phyloP scores from a whole-genome alignment of 2,329 filamentous ascomycete genomes.

The Ascosphaera apis region DNA sequence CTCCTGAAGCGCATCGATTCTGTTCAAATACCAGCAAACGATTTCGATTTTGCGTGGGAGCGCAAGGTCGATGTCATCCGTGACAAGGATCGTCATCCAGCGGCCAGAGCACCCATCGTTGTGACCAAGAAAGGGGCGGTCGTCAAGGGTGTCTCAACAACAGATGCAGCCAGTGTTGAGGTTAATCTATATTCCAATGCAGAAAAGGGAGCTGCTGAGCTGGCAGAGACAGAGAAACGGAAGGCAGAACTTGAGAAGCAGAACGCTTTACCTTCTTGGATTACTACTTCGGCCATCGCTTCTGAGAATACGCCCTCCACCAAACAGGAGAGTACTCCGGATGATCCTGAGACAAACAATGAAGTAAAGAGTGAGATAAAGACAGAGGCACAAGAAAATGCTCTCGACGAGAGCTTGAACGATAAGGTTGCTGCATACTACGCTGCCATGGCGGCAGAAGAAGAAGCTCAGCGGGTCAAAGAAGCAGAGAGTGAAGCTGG shows the following conservation, averaged over 20 bases:
- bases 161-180: conserved; percentile 21
- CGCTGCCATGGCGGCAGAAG: conserved; percentile 21
- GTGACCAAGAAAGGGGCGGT: conserved; percentile 18
- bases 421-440: conserved; percentile 25
- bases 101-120: conserved; percentile 17
- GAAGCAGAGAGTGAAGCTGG: conserved; percentile 18
- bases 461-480: conserved; percentile 10
- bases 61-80: conserved; percentile 23
- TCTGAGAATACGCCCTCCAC: conserved; percentile 2
- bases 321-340: conserved; percentile 2
- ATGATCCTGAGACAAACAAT: conserved; percentile 5
- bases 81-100: conserved; percentile 19
- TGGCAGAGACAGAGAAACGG: conserved; percentile 23
- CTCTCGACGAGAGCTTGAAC: conserved; percentile 17
- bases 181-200: conserved; percentile 26
- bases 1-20: conserved; percentile 26
- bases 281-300: conserved; percentile 26
- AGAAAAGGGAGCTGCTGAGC: conserved; percentile 26
- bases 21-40: conserved; percentile 24
- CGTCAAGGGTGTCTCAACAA: conserved; percentile 20
- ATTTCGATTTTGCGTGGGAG: conserved; percentile 26
- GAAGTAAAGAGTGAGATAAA: conserved; percentile 12
- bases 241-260: conserved; percentile 27
- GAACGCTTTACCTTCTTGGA: conserved; percentile 29
- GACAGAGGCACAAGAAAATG: conserved; percentile 20